These are phyloP conservation scores for Eleusine indica DNA, from an alignment of 176 grass and related monocot species.

Conservation along the genomic window DNA sequence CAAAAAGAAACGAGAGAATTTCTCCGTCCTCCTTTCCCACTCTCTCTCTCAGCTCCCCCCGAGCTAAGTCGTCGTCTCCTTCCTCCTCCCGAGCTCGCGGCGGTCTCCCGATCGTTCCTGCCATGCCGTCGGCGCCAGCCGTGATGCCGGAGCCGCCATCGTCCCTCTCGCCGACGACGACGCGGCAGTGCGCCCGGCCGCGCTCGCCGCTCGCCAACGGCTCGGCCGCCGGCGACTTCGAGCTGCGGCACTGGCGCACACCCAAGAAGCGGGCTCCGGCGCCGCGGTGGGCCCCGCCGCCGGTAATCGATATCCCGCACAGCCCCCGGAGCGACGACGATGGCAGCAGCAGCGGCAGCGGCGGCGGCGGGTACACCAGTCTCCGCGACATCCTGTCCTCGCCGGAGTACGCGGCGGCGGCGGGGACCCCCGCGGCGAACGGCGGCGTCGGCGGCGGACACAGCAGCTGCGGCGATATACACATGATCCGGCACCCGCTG, in stretches of 20 bases:
- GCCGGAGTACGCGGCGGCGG: slow-evolving; percentile 43
- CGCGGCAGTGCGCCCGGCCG: neutral
- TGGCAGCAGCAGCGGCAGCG: neutral
- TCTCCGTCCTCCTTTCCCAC: neutral
- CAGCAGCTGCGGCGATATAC: slow-evolving; percentile 50
- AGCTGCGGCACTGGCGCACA: slow-evolving; percentile 70
- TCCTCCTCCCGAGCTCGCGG: neutral
- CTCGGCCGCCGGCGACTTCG: slow-evolving; percentile 54
- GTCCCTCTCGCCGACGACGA: neutral
- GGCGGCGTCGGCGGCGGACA: neutral
- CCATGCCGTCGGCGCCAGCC: slow-evolving; percentile 43
- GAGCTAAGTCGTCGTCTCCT: neutral
- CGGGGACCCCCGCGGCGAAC: slow-evolving; percentile 31
- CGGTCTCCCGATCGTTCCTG: neutral
- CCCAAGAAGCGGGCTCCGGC: slow-evolving; percentile 20
- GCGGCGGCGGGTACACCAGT: slow-evolving; percentile 61
- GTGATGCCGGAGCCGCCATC: slow-evolving; percentile 15
- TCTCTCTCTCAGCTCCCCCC: neutral
- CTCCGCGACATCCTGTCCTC: slow-evolving; percentile 81
- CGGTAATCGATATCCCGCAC: slow-evolving; percentile 50
- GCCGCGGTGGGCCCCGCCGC: slow-evolving; percentile 20
- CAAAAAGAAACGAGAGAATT: slow-evolving; percentile 24
- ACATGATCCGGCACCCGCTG: slow-evolving; percentile 75
- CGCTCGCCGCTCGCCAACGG: slow-evolving; percentile 41
- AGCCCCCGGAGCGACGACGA: slow-evolving; percentile 8